Evolutionary conservation across 352 stramenopile genomes (phyloP).

Genomic region (Phytopythium delawarense): DNA sequence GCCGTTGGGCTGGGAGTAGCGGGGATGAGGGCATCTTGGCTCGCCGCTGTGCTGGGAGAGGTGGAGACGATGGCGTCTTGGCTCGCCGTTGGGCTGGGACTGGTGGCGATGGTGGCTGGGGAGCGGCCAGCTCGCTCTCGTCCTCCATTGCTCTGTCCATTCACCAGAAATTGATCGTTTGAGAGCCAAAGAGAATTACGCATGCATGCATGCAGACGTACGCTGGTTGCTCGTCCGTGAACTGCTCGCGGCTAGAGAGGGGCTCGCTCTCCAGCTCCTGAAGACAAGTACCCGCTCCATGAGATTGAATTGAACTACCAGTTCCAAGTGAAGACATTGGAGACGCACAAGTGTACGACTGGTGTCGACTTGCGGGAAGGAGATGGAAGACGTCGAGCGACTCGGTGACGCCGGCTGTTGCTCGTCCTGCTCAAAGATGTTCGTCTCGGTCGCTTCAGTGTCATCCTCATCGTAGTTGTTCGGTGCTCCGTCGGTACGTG

Average conservation of each 20-base stretch:
- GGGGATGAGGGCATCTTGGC: neutral
- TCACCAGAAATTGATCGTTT: neutral
- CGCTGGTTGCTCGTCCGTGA: neutral
- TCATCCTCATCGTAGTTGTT: neutral
- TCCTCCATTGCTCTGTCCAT: neutral
- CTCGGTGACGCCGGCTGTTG: neutral
- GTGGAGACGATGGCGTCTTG: neutral
- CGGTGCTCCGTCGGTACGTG: neutral
- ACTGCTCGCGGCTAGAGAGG: neutral
- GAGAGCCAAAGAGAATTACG: neutral
- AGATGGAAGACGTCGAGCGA: neutral
- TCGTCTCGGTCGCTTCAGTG: neutral
- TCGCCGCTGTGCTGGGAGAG: neutral
- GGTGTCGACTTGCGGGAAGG: neutral
- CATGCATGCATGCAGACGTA: neutral
- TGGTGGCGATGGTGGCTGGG: slow-evolving; percentile 1
- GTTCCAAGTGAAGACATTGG: neutral
- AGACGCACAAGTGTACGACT: neutral
- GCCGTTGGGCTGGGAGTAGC: slow-evolving; percentile 1
- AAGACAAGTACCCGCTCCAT: neutral
- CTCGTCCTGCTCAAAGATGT: neutral
- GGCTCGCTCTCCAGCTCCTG: neutral
- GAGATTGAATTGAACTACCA: neutral
- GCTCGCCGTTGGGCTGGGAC: slow-evolving; percentile 3
- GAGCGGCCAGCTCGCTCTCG: slow-evolving; percentile 33